phyloP scores from a whole-genome alignment of 345 rosid species.

The Microthlaspi erraticum region DNA sequence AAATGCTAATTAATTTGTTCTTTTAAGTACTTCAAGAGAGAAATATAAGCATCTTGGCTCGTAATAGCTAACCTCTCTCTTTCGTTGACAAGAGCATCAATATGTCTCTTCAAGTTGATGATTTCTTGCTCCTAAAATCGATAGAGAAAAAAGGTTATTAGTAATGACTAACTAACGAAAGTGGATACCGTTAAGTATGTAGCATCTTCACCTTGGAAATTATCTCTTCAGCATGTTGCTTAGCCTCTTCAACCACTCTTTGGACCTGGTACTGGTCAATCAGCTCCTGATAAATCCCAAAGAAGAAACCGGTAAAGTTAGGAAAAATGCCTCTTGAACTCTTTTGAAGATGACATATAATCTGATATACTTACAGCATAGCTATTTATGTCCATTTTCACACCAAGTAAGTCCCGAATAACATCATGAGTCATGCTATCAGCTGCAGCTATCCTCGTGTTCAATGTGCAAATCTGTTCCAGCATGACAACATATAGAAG shows the following conservation, averaged over 20 bases:
- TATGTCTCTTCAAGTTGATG: constrained; percentile 57
- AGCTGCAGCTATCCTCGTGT: constrained; percentile 82
- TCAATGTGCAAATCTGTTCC: constrained; percentile 72
- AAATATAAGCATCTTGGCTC: constrained; percentile 9
- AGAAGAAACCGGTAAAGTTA: neutral
- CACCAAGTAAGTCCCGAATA: constrained; percentile 90
- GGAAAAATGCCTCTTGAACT: constrained; percentile 4
- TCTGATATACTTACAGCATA: constrained; percentile 70
- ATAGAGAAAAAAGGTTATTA: neutral
- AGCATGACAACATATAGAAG: constrained; percentile 18
- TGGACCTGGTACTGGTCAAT: constrained; percentile 76
- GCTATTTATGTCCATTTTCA: constrained; percentile 82
- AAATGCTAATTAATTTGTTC: neutral
- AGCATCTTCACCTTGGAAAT: constrained; percentile 61
- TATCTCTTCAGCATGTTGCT: constrained; percentile 68
- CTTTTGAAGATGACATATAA: constrained; percentile 15
- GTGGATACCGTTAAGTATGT: neutral
- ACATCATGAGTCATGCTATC: constrained; percentile 98
- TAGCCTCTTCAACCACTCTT: constrained; percentile 70
- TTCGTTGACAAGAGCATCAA: constrained; percentile 64
- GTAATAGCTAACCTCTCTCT: constrained; percentile 64
- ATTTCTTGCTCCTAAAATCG: constrained; percentile 70
- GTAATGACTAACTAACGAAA: neutral
- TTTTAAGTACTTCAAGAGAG: neutral
- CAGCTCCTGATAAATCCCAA: constrained; percentile 61